phyloP scores from a whole-genome alignment of 2,329 filamentous ascomycete genomes.

The Aspergillus quadricinctus region DNA sequence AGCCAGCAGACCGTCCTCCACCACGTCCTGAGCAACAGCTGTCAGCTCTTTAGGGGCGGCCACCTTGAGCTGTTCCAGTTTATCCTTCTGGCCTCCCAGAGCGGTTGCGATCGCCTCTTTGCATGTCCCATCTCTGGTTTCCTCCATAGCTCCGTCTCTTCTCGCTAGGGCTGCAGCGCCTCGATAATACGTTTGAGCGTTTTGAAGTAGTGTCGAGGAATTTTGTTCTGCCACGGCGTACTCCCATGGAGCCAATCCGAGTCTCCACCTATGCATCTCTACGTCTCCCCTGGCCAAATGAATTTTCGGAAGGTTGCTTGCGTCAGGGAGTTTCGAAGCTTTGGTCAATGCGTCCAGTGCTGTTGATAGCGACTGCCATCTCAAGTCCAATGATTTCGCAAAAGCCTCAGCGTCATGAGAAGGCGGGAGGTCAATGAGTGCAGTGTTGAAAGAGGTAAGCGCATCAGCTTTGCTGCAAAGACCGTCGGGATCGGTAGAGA shows the following conservation, averaged over 20 bases:
- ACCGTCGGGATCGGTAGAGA: constrained; percentile 44
- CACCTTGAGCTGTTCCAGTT: constrained; percentile 36
- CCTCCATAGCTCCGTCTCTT: constrained; percentile 39
- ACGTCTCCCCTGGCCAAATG: constrained; percentile 53
- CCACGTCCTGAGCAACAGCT: constrained; percentile 46
- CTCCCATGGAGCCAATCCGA: constrained; percentile 45
- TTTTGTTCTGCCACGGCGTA: constrained; percentile 43
- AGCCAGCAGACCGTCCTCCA: constrained; percentile 49
- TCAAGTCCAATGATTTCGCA: constrained; percentile 27
- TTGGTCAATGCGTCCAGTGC: constrained; percentile 49
- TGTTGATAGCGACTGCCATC: constrained; percentile 52
- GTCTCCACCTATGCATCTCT: constrained; percentile 51
- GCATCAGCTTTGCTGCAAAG: constrained; percentile 55
- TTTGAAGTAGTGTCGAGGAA: constrained; percentile 47
- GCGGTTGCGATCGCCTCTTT: constrained; percentile 49
- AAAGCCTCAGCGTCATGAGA: constrained; percentile 25
- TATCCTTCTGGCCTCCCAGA: constrained; percentile 37
- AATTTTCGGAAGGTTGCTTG: constrained; percentile 49
- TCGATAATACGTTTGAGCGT: constrained; percentile 56
- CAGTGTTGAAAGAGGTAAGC: constrained; percentile 51
- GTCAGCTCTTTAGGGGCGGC: constrained; percentile 35
- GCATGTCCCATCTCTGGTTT: constrained; percentile 41
- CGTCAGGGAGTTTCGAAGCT: constrained; percentile 49
- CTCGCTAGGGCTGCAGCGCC: constrained; percentile 45
- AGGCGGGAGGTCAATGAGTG: constrained; percentile 35